Conservation (phyloP, 2,329 filamentous ascomycete species). For the Arachnomyces sp. region DNA sequence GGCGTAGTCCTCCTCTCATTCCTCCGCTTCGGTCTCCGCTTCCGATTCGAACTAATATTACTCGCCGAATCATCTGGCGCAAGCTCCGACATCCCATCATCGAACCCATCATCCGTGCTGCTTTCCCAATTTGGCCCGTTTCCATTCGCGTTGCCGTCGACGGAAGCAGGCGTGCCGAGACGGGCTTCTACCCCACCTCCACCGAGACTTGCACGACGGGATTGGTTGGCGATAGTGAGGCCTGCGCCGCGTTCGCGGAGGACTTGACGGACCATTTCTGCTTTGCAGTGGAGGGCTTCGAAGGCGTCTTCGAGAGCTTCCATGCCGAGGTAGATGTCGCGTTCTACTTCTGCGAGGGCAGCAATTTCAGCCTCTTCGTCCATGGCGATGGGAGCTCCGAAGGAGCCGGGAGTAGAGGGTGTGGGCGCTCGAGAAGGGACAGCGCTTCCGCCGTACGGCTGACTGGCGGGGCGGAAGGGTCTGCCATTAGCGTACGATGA, state of each 20-base stretch:
- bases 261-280: conserved; percentile 69
- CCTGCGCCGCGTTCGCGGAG: conserved; percentile 78
- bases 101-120: conserved; percentile 37
- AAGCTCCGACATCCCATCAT: conserved; percentile 37
- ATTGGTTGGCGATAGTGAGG: conserved; percentile 47
- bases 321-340: conserved; percentile 91
- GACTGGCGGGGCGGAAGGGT: conserved; percentile 35
- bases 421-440: conserved; percentile 47
- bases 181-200: conserved; percentile 5
- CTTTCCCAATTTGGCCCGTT: conserved; percentile 28
- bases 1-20: conserved; percentile 43
- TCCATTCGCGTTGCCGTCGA: background rate
- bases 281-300: conserved; percentile 78
- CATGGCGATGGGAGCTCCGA: conserved; percentile 70
- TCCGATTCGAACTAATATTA: conserved; percentile 39
- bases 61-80: conserved; percentile 44
- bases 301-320: conserved; percentile 91
- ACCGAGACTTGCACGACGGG: conserved; percentile 28
- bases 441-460: conserved; percentile 31
- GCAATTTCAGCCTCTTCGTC: conserved; percentile 93
- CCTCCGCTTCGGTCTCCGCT: conserved; percentile 38
- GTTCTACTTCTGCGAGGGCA: conserved; percentile 80
- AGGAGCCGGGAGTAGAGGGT: conserved; percentile 47
- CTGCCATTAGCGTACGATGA: conserved; percentile 32
- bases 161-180: conserved; percentile 2